Evolutionary conservation across 2,329 filamentous ascomycete genomes (phyloP), one percentile per base, ranked within the genome.

Genomic region (Claviceps sp.): DNA sequence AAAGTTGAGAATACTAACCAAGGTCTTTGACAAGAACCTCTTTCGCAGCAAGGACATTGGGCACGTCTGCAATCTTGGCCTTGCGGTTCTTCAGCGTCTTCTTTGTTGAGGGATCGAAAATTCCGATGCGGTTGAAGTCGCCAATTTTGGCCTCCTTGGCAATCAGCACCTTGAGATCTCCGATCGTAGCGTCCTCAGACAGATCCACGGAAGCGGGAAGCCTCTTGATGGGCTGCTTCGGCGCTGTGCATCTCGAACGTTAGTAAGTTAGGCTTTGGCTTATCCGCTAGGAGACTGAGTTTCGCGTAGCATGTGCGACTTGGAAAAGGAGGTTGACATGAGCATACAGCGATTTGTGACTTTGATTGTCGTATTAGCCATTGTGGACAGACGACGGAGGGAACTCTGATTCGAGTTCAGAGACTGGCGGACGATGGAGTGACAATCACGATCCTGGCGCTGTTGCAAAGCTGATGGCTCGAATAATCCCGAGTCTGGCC

Each of bases 11-110:
- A 44, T 44, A 1, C 77, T 50, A 78, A 91, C 89, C 93, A 34
- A 98, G 76, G 66, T 98, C 91, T 73, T 98, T 97, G 57, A 97
- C 86, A 59, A 93, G 81, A 47, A 98, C 68, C 66, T 81, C 76
- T 53, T 72, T 71, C 13, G 69, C 64, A 37, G 70, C 66, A 49
- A 71, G 61, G 8, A 83, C 72, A 51, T 70, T 70, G 34, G 70
- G 61, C 59, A 76, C 72, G 52, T 76, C 67, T 36, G 63, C 63
- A 38, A 83, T 56, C 45, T 73, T 65, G 20, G 78, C 78, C 60
- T 72, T 76, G 57, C 79, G 75, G 66, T 84, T 73, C 68, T 82
- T 83, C 58, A 83, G 64, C 20, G 76, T 80, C 73, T 80, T 81
- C 66, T 76, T 79, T 54, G 75, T 78, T 40, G 70, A 65, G 0